phyloP scores from a whole-genome alignment of 2,329 filamentous ascomycete species.

The Xylariaceae sp. region DNA sequence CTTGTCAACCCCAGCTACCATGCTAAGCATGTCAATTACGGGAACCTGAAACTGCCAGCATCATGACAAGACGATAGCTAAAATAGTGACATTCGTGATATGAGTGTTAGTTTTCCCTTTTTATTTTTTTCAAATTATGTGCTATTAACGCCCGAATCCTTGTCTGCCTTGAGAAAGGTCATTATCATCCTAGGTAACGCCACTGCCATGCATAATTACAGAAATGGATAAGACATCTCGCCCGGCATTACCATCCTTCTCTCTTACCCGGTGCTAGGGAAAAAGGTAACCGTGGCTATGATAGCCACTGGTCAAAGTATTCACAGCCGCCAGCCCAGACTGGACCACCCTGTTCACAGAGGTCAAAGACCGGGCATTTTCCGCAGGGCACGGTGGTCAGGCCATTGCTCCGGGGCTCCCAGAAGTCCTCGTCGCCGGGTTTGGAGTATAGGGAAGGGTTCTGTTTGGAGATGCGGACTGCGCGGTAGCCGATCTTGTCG shows the following conservation, averaged over 20 bases:
- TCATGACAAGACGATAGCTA: not conserved
- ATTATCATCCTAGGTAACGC: slow-evolving; percentile 12
- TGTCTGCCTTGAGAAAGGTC: not conserved
- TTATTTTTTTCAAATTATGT: not conserved
- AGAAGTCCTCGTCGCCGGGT: slow-evolving; percentile 28
- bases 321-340: slow-evolving; percentile 86
- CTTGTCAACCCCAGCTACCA: not conserved
- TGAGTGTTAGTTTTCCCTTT: not conserved
- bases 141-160: slow-evolving; percentile 6
- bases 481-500: slow-evolving; percentile 48
- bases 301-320: slow-evolving; percentile 85
- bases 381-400: slow-evolving; percentile 88
- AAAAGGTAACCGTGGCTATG: slow-evolving; percentile 19
- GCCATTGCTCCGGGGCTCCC: slow-evolving; percentile 55
- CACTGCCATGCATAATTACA: slow-evolving; percentile 15
- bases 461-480: slow-evolving; percentile 43
- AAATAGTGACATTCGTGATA: not conserved
- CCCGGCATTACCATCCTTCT: not conserved
- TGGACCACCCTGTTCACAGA: slow-evolving; percentile 85
- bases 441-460: slow-evolving; percentile 25
- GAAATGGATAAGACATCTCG: not conserved
- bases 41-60: not conserved
- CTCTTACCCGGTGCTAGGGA: not conserved
- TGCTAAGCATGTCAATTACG: not conserved
- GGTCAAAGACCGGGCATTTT: slow-evolving; percentile 83